Evolutionary conservation across 768 basidiomycete species (phyloP).

Genomic region (Tylopilus balloui): DNA sequence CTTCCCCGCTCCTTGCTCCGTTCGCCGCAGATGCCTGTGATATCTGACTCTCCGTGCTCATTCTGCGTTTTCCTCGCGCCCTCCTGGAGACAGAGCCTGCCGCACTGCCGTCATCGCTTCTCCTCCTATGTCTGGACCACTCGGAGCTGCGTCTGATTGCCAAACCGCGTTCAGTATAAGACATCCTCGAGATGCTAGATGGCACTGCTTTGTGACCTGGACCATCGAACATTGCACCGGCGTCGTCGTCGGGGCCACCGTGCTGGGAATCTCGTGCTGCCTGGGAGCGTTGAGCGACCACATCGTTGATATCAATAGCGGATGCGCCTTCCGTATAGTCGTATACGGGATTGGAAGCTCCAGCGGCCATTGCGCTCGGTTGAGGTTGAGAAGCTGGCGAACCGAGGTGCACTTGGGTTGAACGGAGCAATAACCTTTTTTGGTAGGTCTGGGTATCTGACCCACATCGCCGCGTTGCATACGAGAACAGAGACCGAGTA

Average conservation of each 20-base stretch:
- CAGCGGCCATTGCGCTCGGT: conserved; percentile 13
- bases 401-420: background rate
- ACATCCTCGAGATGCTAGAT: conserved; percentile 79
- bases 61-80: conserved; percentile 36
- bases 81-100: conserved; percentile 28
- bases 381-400: background rate
- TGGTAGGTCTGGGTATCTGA: conserved; percentile 5
- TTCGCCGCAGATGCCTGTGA: conserved; percentile 41
- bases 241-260: conserved; percentile 46
- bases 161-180: conserved; percentile 44
- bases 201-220: conserved; percentile 63
- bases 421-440: conserved; percentile 6
- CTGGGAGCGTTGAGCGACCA: conserved; percentile 45
- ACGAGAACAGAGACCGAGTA: background rate
- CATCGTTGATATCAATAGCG: conserved; percentile 64
- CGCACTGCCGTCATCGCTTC: conserved; percentile 41
- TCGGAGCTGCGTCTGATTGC: conserved; percentile 50
- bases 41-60: conserved; percentile 38
- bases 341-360: conserved; percentile 19
- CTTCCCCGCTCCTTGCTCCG: conserved; percentile 35
- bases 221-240: conserved; percentile 72
- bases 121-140: conserved; percentile 46
- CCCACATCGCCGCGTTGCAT: background rate
- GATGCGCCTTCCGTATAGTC: conserved; percentile 91
- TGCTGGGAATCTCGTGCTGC: conserved; percentile 68